Base-by-base conservation (phyloP, 306 rosid species). In the Coriaria nepalensis region DNA sequence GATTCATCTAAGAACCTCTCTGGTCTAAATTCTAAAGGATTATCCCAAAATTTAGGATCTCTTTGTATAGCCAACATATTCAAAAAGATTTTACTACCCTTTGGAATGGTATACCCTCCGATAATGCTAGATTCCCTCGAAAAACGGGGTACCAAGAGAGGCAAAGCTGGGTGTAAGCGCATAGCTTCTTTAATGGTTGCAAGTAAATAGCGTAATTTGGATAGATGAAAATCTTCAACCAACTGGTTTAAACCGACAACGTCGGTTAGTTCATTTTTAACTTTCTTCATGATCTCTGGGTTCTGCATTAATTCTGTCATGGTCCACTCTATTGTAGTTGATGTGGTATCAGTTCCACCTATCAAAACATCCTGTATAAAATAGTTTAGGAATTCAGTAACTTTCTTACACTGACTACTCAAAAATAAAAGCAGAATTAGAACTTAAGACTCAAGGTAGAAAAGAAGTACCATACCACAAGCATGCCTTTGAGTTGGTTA, bases 161-260 rank as follows among this genome's bases (percentile, higher is more conserved):
- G 62, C 0, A 50, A 1, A 0, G 61, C 33, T 0, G 80, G 75
- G 29, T 20, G 29, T 20, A 20, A 1, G 3, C 29, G 70, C 93
- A 68, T 5, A 83, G 81, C 64, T 73, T 83, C 87, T 63, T 87
- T 87, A 77, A 80, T 73, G 12, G 69, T 80, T 4, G 87, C 94
- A 15, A 57, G 60, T 5, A 87, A 67, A 41, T 78, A 87, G 0
- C 72, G 69, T 0, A 87, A 35, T n/a, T 78, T 59, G 0, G 57
- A 66, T 20, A 78, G 55, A 52, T 83, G 78, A 1, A 69, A 78
- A 51, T 87, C 96, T 64, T 83, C 96, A 2, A 83, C 96, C 0
- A 62, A 13, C 40, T 56, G 68, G 5, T 83, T 62, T 65, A 50
- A 63, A 6, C 87, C 87, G 32, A 78, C 66, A 0, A 73, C 66